Evolutionary conservation across 345 rosid species (phyloP).

Genomic region (Triadica sebifera): DNA sequence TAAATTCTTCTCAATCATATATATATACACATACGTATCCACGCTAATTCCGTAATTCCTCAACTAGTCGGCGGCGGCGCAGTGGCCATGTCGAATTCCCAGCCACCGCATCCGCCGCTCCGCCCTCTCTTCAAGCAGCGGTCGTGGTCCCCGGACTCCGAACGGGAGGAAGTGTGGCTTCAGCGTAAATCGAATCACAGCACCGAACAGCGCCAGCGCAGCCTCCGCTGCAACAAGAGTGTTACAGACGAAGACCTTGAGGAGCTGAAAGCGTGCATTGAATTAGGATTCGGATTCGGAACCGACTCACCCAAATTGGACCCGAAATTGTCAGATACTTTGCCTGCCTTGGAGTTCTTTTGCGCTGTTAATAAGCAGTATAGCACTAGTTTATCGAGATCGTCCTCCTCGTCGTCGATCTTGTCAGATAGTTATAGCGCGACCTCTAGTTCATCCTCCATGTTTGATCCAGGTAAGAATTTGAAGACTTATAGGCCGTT

Average conservation of each 20-base stretch:
- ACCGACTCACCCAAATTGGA: constrained; percentile 63
- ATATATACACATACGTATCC: too few relatives aligned
- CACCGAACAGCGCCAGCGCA: neutral
- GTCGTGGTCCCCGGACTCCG: constrained; percentile 79
- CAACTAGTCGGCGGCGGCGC: neutral
- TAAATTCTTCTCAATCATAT: too few relatives aligned
- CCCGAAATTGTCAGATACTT: constrained; percentile 55
- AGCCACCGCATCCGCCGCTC: constrained; percentile 12
- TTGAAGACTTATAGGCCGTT: neutral
- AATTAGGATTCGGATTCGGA: constrained; percentile 77
- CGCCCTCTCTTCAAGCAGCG: constrained; percentile 50
- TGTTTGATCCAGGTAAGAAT: constrained; percentile 57
- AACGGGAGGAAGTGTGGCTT: constrained; percentile 76
- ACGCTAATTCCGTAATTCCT: neutral
- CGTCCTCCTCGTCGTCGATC: constrained; percentile 58
- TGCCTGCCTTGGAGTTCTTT: constrained; percentile 76
- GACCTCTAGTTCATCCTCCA: constrained; percentile 6
- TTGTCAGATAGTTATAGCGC: constrained; percentile 43
- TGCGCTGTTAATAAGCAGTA: constrained; percentile 73
- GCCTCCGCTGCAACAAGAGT: constrained; percentile 44
- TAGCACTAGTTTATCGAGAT: constrained; percentile 46
- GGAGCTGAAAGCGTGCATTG: constrained; percentile 82
- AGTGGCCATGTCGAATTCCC: constrained; percentile 1
- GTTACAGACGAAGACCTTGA: constrained; percentile 75
- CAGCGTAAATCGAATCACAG: constrained; percentile 39